Base-by-base conservation (phyloP, 1,139 yeast species). In the Pneumocystis murina region DNA sequence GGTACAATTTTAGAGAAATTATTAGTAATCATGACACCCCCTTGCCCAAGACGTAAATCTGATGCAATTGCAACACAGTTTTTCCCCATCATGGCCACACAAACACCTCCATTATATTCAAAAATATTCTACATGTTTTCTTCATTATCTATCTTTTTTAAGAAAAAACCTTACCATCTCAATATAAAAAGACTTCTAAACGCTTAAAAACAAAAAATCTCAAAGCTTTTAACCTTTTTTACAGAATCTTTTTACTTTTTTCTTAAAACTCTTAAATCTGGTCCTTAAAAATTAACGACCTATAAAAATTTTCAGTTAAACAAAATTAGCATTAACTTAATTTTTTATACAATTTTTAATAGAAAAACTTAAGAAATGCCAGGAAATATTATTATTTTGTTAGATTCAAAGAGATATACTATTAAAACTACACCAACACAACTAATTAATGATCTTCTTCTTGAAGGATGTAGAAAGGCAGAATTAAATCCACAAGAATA, bases 61-160 rank as follows among this genome's bases (percentile, higher is more conserved):
- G 94, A 85, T 17, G 97, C 99, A 71, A 94, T 91, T 61, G 98
- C 98, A 66, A 94, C 90, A 78, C 99, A 94, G 71, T 90, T 97
- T 74, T 94, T 91, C 70, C 99, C 99, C 35, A 86, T 86, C 99
- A 94, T 94, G 69, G 98, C 98, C 58, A 94, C 95, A 66, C 96
- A 96, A 66, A 96, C 82, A 76, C 99, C 98, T 76, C 96, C 86
- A 38, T 67, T 66, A 62, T 66, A 66, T 43, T 81, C 68, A 62
- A 62, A 48, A 39, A 61, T 57, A 59, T 36, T 20, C 60, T 58
- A 58, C 17, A 58, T 36, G 16, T 28, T 41, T 40, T 6, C 10
- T 36, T 43, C 1, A 41, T 3, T 12, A 35, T 58, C 12, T 38
- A 5, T 40, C 28, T 48, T 48, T 24, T 14, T 12, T 8, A 1